These are phyloP conservation scores for Phytophthora crassamura DNA, from an alignment of 352 stramenopile species.

Conservation along the genomic window DNA sequence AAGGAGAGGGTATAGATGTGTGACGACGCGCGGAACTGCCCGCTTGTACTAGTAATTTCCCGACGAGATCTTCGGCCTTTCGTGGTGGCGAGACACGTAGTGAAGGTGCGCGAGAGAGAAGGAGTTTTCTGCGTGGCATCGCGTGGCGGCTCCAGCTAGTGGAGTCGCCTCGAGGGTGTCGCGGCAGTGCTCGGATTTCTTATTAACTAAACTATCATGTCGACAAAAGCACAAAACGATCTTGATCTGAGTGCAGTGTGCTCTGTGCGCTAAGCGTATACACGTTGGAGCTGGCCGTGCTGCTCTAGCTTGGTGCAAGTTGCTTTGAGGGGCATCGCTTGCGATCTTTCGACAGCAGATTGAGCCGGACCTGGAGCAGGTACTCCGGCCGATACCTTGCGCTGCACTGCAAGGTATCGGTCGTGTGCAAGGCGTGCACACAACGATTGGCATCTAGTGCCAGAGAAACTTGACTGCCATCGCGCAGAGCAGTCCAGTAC, in stretches of 20 bases:
- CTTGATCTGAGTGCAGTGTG: too few species aligned
- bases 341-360: conserved; percentile 11
- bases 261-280: too few species aligned
- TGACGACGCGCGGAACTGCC: conserved; percentile 49
- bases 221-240: conserved; percentile 26
- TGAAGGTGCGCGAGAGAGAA: conserved; percentile 52
- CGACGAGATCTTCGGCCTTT: conserved; percentile 56
- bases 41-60: conserved; percentile 71
- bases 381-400: too few species aligned
- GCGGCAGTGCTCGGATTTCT: conserved; percentile 41
- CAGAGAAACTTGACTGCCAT: too few species aligned
- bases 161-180: conserved; percentile 5
- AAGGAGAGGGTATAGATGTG: conserved; percentile 61
- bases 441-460: too few species aligned
- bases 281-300: too few species aligned
- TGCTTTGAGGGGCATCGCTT: background rate
- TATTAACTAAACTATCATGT: conserved; percentile 58
- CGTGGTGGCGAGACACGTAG: conserved; percentile 51
- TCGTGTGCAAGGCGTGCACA: too few species aligned
- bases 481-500: too few species aligned
- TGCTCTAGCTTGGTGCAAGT: too few species aligned
- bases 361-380: too few species aligned
- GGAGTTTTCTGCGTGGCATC: conserved; percentile 24
- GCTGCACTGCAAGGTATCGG: too few species aligned
- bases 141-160: conserved; percentile 16